Evolutionary conservation across 805 yeast genomes (phyloP).

Genomic region (Ogataea zsoltii): DNA sequence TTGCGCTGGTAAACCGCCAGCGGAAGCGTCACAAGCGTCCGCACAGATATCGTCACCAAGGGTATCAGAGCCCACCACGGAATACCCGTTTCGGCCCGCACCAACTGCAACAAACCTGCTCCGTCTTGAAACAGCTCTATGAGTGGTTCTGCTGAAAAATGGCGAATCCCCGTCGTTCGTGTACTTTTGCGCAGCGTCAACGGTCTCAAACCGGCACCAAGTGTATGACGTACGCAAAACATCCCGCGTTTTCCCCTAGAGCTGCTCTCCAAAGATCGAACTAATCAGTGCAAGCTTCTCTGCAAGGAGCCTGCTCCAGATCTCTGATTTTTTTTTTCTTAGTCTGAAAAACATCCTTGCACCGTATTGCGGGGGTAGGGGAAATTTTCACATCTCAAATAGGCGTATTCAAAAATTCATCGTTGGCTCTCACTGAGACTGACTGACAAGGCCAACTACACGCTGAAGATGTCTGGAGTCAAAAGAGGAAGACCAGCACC

Average conservation of each 20-base stretch:
- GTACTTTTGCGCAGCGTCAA: no score
- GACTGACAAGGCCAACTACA: no score
- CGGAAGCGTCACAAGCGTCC: conserved; percentile 74
- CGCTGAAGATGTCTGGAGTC: conserved; percentile 18
- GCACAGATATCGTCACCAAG: conserved; percentile 60
- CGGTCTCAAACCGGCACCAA: no score
- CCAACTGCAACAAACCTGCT: conserved; percentile 38
- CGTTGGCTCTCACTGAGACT: no score
- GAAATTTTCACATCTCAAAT: background rate
- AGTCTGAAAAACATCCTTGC: background rate
- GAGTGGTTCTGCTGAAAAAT: background rate
- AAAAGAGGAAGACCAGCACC: conserved; percentile 41
- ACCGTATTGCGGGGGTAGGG: background rate
- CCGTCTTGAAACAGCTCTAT: conserved; percentile 20
- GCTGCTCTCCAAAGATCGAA: no score
- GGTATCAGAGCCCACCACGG: conserved; percentile 90
- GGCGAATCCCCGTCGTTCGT: no score
- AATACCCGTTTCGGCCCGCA: conserved; percentile 59
- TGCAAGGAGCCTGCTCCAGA: no score
- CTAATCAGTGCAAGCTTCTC: no score
- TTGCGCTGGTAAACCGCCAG: conserved; percentile 71
- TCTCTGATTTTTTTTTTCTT: background rate
- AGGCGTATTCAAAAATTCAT: background rate
- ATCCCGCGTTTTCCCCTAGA: no score
- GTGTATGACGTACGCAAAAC: no score